These are phyloP conservation scores for Saccharomyces hybrid DNA, from an alignment of 1,139 yeast species.

Conservation along the genomic window DNA sequence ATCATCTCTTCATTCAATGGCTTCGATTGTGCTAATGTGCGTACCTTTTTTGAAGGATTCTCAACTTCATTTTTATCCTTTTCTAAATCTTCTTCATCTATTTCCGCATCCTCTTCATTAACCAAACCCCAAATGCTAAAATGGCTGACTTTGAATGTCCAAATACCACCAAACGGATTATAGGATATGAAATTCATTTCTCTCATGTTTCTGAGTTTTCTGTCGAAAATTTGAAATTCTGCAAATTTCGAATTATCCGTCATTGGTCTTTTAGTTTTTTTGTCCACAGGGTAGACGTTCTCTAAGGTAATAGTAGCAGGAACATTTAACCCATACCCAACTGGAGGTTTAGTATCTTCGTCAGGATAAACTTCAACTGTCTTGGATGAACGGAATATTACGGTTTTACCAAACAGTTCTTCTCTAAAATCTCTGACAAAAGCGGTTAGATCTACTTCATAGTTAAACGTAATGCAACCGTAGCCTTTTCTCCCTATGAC, in stretches of 20 bases:
- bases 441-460: constrained; percentile 64
- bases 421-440: constrained; percentile 39
- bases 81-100: constrained; percentile 36
- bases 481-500: constrained; percentile 66
- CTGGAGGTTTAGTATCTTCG: constrained; percentile 45
- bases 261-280: constrained; percentile 32
- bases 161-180: constrained; percentile 65
- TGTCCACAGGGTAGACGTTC: constrained; percentile 46
- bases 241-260: constrained; percentile 36
- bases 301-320: constrained; percentile 81
- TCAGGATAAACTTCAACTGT: constrained; percentile 41
- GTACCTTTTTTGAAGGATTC: constrained; percentile 1
- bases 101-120: constrained; percentile 56
- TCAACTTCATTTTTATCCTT: constrained; percentile 35
- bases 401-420: constrained; percentile 48
- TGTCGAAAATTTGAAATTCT: constrained; percentile 42
- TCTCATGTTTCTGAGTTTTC: constrained; percentile 40
- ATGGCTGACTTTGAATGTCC: constrained; percentile 83
- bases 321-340: constrained; percentile 70
- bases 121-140: constrained; percentile 90
- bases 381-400: constrained; percentile 41
- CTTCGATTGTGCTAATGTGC: not conserved
- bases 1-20: not conserved
- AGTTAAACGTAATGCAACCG: constrained; percentile 67
- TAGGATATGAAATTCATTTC: constrained; percentile 79